Conservation (phyloP, 2,329 filamentous ascomycete species). For the Pyricularia sp. region DNA sequence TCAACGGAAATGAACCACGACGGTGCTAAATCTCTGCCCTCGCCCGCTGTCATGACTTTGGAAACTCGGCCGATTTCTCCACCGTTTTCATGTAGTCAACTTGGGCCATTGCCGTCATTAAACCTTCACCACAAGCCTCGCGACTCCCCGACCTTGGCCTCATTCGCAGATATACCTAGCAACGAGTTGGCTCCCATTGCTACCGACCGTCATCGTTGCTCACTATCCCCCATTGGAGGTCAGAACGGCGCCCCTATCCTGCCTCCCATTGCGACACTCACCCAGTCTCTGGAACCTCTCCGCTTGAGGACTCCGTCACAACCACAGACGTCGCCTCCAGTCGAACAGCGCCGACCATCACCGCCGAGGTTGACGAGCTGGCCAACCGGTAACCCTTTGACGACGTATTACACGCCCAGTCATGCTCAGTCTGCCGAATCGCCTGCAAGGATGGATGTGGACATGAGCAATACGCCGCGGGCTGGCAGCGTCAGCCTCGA, state of each 20-base stretch:
- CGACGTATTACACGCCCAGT: constrained; percentile 32
- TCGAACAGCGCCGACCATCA: constrained; percentile 10
- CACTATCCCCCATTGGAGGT: constrained; percentile 2
- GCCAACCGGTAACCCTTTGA: constrained; percentile 36
- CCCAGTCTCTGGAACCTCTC: constrained; percentile 14
- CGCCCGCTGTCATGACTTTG: not conserved
- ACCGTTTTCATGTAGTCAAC: not conserved
- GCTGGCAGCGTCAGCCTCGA: constrained; percentile 44
- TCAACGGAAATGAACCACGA: not conserved
- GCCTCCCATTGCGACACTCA: constrained; percentile 29
- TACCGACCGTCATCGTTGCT: constrained; percentile 10
- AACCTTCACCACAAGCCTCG: not conserved
- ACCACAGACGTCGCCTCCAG: constrained; percentile 10
- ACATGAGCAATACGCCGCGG: constrained; percentile 25
- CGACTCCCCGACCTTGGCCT: constrained; percentile 19
- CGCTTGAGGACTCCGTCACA: constrained; percentile 10
- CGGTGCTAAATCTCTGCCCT: constrained; percentile 2
- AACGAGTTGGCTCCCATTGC: constrained; percentile 32
- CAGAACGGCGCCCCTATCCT: constrained; percentile 18
- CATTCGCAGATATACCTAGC: constrained; percentile 20
- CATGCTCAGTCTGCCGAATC: constrained; percentile 30
- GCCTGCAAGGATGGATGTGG: constrained; percentile 35
- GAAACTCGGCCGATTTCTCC: not conserved
- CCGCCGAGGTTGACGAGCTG: constrained; percentile 22
- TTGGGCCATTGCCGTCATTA: not conserved